A percentile compares a stretch with the other conserved stretches of the same genome.
phyloP scores from a whole-genome alignment of 1,284 basidiomycete genomes.

The Stygiomarasmius scandens region DNA sequence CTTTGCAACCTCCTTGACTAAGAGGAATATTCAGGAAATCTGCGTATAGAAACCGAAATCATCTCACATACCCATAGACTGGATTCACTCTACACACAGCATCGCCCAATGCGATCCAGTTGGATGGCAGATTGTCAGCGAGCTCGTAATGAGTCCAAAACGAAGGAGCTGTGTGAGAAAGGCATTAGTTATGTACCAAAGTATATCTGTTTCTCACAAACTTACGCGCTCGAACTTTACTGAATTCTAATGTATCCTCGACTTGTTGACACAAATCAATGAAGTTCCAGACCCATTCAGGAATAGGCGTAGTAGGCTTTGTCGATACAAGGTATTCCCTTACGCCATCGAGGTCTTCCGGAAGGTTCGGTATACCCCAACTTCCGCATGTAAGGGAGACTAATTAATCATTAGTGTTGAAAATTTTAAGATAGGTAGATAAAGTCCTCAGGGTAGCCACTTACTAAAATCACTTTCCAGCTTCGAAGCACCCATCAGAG shows the following conservation, averaged over 20 bases:
- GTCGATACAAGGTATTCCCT: conserved; percentile 12
- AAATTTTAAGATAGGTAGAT: too few species aligned
- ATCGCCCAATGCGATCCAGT: conserved; percentile 23
- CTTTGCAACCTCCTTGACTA: conserved; percentile 25
- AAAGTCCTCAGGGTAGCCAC: too few species aligned
- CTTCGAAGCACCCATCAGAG: too few species aligned
- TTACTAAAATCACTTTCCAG: too few species aligned
- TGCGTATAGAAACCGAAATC: neutral
- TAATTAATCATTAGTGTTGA: too few species aligned
- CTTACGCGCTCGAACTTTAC: conserved; percentile 18
- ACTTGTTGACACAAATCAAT: conserved; percentile 19
- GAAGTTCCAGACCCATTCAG: conserved; percentile 18
- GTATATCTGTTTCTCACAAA: neutral
- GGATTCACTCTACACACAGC: conserved; percentile 20
- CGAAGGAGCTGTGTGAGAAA: too few species aligned
- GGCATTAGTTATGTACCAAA: too few species aligned
- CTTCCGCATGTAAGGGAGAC: conserved; percentile 5
- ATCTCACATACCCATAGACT: conserved; percentile 19
- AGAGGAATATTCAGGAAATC: neutral
- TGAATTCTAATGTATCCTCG: conserved; percentile 14
- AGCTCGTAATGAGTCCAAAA: too few species aligned
- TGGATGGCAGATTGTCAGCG: conserved; percentile 15
- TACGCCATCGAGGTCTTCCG: conserved; percentile 18
- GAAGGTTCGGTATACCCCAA: conserved; percentile 17
- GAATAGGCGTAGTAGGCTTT: conserved; percentile 13